Evolutionary conservation across 208 protist genomes (phyloP).

Genomic region (Crithidia fasciculata): DNA sequence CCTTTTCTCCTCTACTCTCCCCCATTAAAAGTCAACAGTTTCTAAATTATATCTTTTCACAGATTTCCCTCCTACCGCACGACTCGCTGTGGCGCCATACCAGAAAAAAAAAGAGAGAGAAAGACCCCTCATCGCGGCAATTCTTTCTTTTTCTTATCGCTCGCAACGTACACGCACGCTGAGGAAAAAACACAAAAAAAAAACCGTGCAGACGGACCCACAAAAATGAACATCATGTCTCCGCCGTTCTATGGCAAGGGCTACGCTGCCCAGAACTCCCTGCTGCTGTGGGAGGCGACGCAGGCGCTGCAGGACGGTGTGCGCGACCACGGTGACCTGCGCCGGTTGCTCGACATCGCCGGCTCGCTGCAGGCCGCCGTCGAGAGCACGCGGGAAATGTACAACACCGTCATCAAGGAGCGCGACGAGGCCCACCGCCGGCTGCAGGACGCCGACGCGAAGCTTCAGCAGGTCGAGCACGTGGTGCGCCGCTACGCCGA

Average conservation of each 20-base stretch:
- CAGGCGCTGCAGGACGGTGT: conserved; percentile 61
- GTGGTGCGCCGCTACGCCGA: conserved; percentile 71
- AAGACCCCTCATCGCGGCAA: no score
- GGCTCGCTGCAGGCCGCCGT: conserved; percentile 53
- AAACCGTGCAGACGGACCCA: background rate
- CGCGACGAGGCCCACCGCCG: conserved; percentile 58
- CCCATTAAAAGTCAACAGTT: background rate
- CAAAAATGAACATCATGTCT: conserved; percentile 33
- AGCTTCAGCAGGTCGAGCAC: conserved; percentile 66
- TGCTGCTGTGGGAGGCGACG: conserved; percentile 59
- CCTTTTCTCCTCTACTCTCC: background rate
- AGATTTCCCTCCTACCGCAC: no score
- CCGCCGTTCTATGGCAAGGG: conserved; percentile 28
- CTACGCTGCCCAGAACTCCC: conserved; percentile 26
- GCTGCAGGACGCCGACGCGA: conserved; percentile 59
- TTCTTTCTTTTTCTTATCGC: no score
- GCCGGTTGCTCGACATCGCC: conserved; percentile 46
- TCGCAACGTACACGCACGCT: no score
- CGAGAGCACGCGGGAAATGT: conserved; percentile 66
- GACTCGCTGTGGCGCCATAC: no score
- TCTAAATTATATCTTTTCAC: no score
- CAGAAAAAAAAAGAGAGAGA: no score
- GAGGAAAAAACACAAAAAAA: no score
- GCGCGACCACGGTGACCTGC: conserved; percentile 39
- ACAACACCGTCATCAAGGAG: conserved; percentile 71